Base-by-base conservation (phyloP, 2,329 filamentous ascomycete species). In the Aspergillus neotritici region DNA sequence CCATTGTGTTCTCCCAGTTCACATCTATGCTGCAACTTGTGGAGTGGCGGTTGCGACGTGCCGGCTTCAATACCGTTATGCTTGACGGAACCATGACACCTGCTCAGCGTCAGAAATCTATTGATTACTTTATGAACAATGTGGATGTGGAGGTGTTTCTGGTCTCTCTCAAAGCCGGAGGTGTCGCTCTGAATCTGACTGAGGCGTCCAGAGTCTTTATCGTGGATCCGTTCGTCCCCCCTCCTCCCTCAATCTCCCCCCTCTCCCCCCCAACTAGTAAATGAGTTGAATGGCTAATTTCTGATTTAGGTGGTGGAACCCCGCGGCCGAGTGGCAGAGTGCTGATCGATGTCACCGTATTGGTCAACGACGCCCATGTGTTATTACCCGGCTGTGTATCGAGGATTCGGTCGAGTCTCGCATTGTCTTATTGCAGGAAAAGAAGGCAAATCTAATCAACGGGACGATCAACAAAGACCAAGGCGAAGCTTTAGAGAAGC, bases 251-350 rank as follows among this genome's bases (percentile, higher is more conserved):
- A 40, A 4, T 31, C 33, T 35, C 7, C 12, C 7, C 14, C 14
- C 11, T n/a, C n/a, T n/a, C n/a, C n/a, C n/a, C n/a, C n/a, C n/a
- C n/a, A n/a, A n/a, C n/a, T n/a, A 43, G 31, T 34, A 32, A 5
- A 25, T 25, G 21, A 25, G 7, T 25, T 40, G 28, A 16, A 35
- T 56, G 34, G 30, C 44, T 51, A 36, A 65, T 65, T 4, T 17
- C 46, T 28, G 7, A 5, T 49, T 30, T 53, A 89, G 86, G 55
- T 97, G 93, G 93, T 98, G 93, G 93, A 97, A 97, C 56, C 93
- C 93, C n/a, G 90, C 90, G n/a, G 91, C 91, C 0, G 93, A 98
- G 70, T 98, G 93, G 93, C 93, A 98, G 69, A 93, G 86, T 49
- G 93, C 93, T 3, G 93, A 98, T 64, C 80, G 87, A 52, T 89